A percentile compares a stretch with the other conserved stretches of the same genome.
Conservation (phyloP, 1,284 basidiomycete genomes). For the Albatrellus sp. region DNA sequence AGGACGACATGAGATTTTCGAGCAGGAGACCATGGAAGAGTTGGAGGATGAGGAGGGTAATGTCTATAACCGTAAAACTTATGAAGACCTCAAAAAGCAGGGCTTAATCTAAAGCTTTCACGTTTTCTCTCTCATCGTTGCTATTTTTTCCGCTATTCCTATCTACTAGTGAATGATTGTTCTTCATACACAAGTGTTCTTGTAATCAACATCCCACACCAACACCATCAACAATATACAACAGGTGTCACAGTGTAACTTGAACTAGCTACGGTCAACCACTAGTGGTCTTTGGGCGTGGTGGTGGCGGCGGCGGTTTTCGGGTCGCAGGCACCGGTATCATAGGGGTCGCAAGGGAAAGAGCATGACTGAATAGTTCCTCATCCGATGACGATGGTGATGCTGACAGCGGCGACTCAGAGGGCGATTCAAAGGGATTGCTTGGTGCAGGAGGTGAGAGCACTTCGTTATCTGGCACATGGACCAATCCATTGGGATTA, state of each 20-base stretch:
- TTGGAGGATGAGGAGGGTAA: constrained; percentile 95
- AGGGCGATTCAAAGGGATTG: constrained; percentile 63
- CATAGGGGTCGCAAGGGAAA: constrained; percentile 51
- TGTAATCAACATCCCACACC: too few species aligned
- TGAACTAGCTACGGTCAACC: background rate
- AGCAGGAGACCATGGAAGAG: constrained; percentile 92
- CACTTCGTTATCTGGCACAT: constrained; percentile 27
- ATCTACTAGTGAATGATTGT: background rate
- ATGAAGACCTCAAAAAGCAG: constrained; percentile 86
- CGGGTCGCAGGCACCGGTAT: constrained; percentile 22
- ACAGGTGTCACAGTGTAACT: background rate
- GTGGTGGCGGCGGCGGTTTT: constrained; percentile 17
- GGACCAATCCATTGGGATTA: constrained; percentile 49
- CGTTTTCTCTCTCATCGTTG: background rate
- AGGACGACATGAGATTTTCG: constrained; percentile 81
- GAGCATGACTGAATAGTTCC: constrained; percentile 62
- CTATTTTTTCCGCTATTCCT: too few species aligned
- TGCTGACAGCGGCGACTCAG: constrained; percentile 49
- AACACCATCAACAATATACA: background rate
- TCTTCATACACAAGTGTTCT: too few species aligned
- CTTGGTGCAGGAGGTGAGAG: constrained; percentile 21
- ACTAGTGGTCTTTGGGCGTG: constrained; percentile 3
- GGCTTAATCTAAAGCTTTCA: constrained; percentile 52
- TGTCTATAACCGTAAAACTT: constrained; percentile 86
- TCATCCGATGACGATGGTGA: constrained; percentile 76